These are phyloP conservation scores for Lactarius hatsudake DNA, from an alignment of 768 basidiomycete species.

Conservation along the genomic window DNA sequence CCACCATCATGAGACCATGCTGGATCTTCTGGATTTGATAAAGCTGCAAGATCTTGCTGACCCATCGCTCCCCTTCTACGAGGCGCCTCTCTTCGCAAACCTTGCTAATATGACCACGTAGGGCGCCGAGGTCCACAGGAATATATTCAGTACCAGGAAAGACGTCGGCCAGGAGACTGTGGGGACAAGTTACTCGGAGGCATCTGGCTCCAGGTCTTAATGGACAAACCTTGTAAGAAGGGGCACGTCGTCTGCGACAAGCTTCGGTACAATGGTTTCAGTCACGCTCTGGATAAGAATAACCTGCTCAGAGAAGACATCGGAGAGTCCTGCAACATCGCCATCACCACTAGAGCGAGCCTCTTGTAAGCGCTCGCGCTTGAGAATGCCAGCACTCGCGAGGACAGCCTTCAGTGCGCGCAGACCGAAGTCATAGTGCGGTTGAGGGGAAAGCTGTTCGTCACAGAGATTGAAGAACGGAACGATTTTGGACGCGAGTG, in stretches of 20 bases:
- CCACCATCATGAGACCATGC: conserved; percentile 99
- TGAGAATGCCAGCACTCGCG: conserved; percentile 95
- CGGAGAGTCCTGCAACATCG: conserved; percentile 56
- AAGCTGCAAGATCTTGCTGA: conserved; percentile 92
- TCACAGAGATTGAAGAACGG: conserved; percentile 99
- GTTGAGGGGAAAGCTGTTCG: conserved; percentile 94
- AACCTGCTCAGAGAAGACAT: conserved; percentile 83
- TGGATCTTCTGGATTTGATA: conserved; percentile 99
- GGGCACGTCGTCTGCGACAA: conserved; percentile 96
- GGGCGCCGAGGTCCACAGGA: conserved; percentile 82
- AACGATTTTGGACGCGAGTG: conserved; percentile 96
- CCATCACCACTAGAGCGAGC: conserved; percentile 40
- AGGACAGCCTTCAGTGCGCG: conserved; percentile 96
- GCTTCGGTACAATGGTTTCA: conserved; percentile 96
- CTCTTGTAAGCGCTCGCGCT: conserved; percentile 77
- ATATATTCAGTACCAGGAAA: conserved; percentile 94
- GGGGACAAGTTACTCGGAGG: conserved; percentile 16
- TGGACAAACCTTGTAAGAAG: conserved; percentile 75
- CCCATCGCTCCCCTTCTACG: conserved; percentile 86
- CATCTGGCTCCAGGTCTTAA: conserved; percentile 1
- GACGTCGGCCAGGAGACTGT: conserved; percentile 88
- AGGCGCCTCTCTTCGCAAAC: conserved; percentile 86
- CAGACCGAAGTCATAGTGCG: conserved; percentile 98
- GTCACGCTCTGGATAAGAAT: conserved; percentile 98
- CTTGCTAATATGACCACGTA: conserved; percentile 80